phyloP scores from a whole-genome alignment of 768 basidiomycete genomes.

The Lactarius vividus region DNA sequence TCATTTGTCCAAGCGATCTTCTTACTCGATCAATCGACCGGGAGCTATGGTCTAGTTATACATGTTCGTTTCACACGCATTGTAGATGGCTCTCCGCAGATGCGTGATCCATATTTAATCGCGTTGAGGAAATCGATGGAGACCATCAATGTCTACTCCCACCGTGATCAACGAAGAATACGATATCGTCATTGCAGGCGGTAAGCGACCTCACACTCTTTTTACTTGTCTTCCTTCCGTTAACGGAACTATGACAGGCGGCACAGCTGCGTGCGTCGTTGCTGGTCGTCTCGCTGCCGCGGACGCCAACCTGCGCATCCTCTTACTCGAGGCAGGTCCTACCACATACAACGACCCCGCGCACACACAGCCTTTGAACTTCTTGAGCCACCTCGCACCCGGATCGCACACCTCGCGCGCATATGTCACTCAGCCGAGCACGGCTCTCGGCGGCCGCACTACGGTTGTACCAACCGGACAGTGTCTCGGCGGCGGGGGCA shows the following conservation, averaged over 20 bases:
- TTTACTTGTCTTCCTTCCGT: background rate
- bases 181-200: slow-evolving; percentile 59
- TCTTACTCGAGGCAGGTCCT: slow-evolving; percentile 58
- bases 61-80: background rate
- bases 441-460: slow-evolving; percentile 44
- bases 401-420: slow-evolving; percentile 43
- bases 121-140: background rate
- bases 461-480: slow-evolving; percentile 45
- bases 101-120: background rate
- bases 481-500: slow-evolving; percentile 60
- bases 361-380: slow-evolving; percentile 56
- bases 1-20: background rate
- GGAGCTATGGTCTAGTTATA: background rate
- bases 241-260: slow-evolving; percentile 33
- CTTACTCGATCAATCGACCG: background rate
- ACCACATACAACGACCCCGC: slow-evolving; percentile 44
- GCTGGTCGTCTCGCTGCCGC: slow-evolving; percentile 56
- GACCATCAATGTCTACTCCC: slow-evolving; percentile 6
- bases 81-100: background rate
- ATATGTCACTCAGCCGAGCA: slow-evolving; percentile 40
- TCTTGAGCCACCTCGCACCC: slow-evolving; percentile 41
- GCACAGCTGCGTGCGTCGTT: slow-evolving; percentile 52
- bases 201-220: slow-evolving; percentile 33
- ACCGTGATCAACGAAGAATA: slow-evolving; percentile 29
- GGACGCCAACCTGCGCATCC: slow-evolving; percentile 53